phyloP scores from a whole-genome alignment of 768 basidiomycete genomes.

The Suillus brevipes region DNA sequence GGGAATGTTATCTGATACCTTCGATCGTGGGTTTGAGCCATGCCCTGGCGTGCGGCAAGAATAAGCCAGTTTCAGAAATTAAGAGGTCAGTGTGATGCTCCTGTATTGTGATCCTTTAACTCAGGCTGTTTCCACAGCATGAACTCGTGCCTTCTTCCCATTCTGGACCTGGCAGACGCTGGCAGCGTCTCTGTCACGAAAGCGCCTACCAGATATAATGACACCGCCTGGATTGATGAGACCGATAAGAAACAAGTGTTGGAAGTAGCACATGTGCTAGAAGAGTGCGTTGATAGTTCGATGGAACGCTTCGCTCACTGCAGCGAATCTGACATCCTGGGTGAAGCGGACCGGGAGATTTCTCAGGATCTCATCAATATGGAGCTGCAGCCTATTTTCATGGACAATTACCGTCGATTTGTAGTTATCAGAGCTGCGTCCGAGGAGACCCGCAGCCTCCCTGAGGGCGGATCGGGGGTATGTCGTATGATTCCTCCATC shows the following conservation, averaged over 20 bases:
- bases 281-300: conserved; percentile 36
- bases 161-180: conserved; percentile 41
- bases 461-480: conserved; percentile 40
- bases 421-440: conserved; percentile 51
- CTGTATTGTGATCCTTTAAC: background rate
- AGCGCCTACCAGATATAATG: conserved; percentile 43
- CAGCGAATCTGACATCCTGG: conserved; percentile 36
- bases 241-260: background rate
- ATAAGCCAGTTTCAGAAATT: conserved; percentile 14
- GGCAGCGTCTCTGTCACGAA: conserved; percentile 55
- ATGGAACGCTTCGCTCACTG: conserved; percentile 27
- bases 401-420: conserved; percentile 64
- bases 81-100: background rate
- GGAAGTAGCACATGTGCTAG: conserved; percentile 40
- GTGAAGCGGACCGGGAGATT: conserved; percentile 45
- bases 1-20: conserved; percentile 69
- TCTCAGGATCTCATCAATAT: conserved; percentile 49
- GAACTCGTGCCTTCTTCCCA: conserved; percentile 17
- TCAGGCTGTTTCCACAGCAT: background rate
- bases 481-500: conserved; percentile 25
- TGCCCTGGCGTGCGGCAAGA: conserved; percentile 12
- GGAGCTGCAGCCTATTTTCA: conserved; percentile 63
- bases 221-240: conserved; percentile 21
- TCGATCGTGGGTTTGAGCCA: conserved; percentile 53
- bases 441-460: conserved; percentile 21